Evolutionary conservation across 2,329 filamentous ascomycete species (phyloP).

Genomic region (Phoma sp.): DNA sequence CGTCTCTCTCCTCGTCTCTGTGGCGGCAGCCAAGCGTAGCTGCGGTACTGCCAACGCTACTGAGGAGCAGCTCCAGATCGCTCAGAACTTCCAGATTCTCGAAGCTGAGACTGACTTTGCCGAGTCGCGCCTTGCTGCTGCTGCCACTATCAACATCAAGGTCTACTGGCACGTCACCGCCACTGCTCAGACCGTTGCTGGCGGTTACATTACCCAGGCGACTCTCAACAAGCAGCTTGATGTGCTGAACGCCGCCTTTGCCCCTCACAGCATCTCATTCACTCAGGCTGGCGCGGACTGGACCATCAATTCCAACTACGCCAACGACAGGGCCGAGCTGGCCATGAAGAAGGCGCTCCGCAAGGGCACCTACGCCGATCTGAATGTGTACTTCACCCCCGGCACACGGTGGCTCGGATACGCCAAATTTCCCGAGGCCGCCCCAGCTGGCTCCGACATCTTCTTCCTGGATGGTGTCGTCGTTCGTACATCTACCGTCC

Average conservation of each 20-base stretch:
- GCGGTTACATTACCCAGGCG: conserved; percentile 20
- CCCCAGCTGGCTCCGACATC: conserved; percentile 15
- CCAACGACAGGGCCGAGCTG: conserved; percentile 16
- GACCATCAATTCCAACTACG: conserved; percentile 19
- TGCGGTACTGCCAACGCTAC: conserved; percentile 26
- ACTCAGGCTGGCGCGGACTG: conserved; percentile 22
- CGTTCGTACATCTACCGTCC: conserved; percentile 27
- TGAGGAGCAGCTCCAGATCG: conserved; percentile 19
- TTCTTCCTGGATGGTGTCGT: conserved; percentile 34
- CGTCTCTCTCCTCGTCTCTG: conserved; percentile 17
- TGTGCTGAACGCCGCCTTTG: conserved; percentile 22
- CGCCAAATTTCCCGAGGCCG: conserved; percentile 23
- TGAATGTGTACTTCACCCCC: conserved; percentile 39
- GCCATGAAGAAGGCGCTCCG: conserved; percentile 24
- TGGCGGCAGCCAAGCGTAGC: conserved; percentile 16
- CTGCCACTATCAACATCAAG: conserved; percentile 33
- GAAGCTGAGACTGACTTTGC: conserved; percentile 17
- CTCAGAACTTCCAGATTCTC: conserved; percentile 21
- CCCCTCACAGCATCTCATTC: conserved; percentile 24
- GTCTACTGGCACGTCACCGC: conserved; percentile 48
- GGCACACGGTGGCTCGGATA: conserved; percentile 12
- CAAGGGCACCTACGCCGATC: conserved; percentile 32
- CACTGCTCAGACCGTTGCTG: conserved; percentile 19
- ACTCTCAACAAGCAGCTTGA: conserved; percentile 16
- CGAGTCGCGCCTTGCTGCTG: conserved; percentile 20